phyloP scores from a whole-genome alignment of 1,284 basidiomycete genomes.

The Cutaneotrichosporon cutaneum region DNA sequence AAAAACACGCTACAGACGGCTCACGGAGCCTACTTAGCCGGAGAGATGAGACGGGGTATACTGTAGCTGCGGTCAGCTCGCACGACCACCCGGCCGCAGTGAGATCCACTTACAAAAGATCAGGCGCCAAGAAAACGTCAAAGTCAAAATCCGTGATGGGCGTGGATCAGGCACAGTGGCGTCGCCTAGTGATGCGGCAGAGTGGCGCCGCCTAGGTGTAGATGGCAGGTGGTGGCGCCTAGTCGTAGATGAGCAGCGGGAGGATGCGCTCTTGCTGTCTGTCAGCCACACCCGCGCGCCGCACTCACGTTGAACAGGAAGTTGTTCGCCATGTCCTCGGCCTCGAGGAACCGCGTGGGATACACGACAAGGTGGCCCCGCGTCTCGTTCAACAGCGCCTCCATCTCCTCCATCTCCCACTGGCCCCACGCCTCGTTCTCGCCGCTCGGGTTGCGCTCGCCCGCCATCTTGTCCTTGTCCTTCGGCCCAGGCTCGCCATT shows the following conservation, averaged over 20 bases:
- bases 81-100: no score
- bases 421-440: conserved; percentile 71
- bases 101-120: no score
- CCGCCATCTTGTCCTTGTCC: conserved; percentile 4
- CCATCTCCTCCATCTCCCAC: conserved; percentile 85
- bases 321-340: conserved; percentile 78
- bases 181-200: no score
- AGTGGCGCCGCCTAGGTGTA: no score
- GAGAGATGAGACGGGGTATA: no score
- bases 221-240: no score
- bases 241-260: conserved; percentile 54
- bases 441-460: conserved; percentile 50
- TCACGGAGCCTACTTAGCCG: no score
- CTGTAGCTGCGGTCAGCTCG: no score
- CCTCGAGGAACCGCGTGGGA: conserved; percentile 78
- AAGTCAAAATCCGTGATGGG: no score
- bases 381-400: conserved; percentile 68
- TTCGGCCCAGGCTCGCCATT: not conserved
- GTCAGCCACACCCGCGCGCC: conserved; percentile 10
- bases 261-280: conserved; percentile 60
- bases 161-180: no score
- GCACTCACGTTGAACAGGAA: conserved; percentile 74
- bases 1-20: no score
- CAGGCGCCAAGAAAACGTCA: no score
- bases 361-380: conserved; percentile 85